Percentiles rank a stretch among this genome's conserved stretches.
Evolutionary conservation across 208 protist genomes (phyloP).

Genomic region (Trypanosoma avium): DNA sequence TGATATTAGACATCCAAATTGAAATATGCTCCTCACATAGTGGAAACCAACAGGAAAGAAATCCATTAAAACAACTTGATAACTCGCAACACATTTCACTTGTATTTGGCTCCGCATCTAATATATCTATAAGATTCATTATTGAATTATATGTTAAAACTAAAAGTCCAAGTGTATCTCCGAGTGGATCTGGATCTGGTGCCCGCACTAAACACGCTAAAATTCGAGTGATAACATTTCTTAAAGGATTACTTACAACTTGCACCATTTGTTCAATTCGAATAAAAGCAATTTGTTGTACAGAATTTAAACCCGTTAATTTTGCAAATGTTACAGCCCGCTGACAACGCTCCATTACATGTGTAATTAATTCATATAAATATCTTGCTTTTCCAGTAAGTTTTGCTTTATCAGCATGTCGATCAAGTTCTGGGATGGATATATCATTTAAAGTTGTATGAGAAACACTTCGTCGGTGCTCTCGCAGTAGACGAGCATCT

Average conservation of each 20-base stretch:
- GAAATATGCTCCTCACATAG: conserved; percentile 12
- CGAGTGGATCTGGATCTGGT: conserved; percentile 12
- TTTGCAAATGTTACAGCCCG: conserved; percentile 12
- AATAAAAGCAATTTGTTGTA: not conserved
- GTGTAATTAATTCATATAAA: conserved; percentile 3
- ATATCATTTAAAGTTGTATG: conserved; percentile 4
- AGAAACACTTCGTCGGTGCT: conserved; percentile 4
- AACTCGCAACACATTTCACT: conserved; percentile 1
- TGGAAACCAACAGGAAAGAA: conserved; percentile 16
- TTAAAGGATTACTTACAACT: not conserved
- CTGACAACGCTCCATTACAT: not conserved
- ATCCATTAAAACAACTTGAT: not conserved
- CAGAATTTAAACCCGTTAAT: not conserved
- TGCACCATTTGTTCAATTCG: not conserved
- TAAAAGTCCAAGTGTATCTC: conserved; percentile 20
- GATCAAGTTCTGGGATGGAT: conserved; percentile 8
- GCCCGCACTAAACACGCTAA: conserved; percentile 15
- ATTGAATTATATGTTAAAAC: conserved; percentile 3
- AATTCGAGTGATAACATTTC: conserved; percentile 15
- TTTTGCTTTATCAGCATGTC: not conserved
- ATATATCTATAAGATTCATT: conserved; percentile 1
- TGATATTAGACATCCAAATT: conserved; percentile 10
- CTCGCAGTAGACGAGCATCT: conserved; percentile 15
- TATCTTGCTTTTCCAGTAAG: conserved; percentile 11
- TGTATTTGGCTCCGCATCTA: not conserved